These are phyloP conservation scores for Tylopilus vinaceipallidus DNA, from an alignment of 768 basidiomycete genomes.

Conservation along the genomic window DNA sequence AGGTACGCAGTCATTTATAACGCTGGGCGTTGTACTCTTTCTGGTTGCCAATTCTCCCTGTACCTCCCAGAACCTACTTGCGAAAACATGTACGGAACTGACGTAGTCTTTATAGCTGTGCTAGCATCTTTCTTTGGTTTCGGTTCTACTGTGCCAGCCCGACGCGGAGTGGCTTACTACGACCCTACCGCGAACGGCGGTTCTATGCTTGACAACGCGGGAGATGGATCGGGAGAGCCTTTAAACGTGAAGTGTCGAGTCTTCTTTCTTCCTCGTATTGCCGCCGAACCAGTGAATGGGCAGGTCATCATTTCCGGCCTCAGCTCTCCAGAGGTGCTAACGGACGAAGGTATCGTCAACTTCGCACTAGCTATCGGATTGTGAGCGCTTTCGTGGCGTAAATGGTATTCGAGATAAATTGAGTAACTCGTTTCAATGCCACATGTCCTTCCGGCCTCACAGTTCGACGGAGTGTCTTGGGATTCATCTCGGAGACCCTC, in stretches of 20 bases:
- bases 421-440: no score
- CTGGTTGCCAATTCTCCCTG: background rate
- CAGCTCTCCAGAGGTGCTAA: slow-evolving; percentile 57
- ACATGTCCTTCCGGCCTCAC: slow-evolving; percentile 6
- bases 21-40: background rate
- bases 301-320: slow-evolving; percentile 65
- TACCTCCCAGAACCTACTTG: background rate
- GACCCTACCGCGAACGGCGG: slow-evolving; percentile 38
- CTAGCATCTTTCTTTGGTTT: slow-evolving; percentile 4
- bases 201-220: slow-evolving; percentile 42
- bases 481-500: slow-evolving; percentile 37
- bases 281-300: background rate
- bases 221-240: slow-evolving; percentile 40
- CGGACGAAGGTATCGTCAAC: slow-evolving; percentile 53
- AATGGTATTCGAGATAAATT: no score
- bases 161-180: slow-evolving; percentile 29
- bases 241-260: slow-evolving; percentile 43
- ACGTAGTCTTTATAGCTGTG: background rate
- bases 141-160: background rate
- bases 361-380: slow-evolving; percentile 63
- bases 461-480: slow-evolving; percentile 40
- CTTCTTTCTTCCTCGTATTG: background rate
- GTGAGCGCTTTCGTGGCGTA: slow-evolving; percentile 35
- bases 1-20: background rate
- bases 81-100: background rate